Conservation (phyloP, 2,329 filamentous ascomycete species). For the Bipolaris gigantea region DNA sequence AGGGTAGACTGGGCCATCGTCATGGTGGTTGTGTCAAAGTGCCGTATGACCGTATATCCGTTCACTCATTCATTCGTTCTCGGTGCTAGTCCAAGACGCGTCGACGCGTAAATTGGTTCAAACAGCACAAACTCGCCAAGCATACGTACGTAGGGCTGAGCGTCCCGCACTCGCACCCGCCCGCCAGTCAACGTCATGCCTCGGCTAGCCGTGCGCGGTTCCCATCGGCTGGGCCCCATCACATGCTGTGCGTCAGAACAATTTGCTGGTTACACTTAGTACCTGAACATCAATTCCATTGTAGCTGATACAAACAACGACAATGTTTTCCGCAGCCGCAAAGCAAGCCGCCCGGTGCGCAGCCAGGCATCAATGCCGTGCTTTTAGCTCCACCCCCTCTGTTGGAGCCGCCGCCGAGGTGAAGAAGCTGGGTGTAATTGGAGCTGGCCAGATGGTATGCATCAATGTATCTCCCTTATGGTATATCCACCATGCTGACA, state of each 20-base stretch:
- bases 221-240: slow-evolving; percentile 27
- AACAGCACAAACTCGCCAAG: slow-evolving; percentile 33
- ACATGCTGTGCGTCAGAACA: slow-evolving; percentile 18
- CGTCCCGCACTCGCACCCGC: neutral
- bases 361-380: slow-evolving; percentile 42
- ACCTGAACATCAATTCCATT: neutral
- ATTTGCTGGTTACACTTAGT: neutral
- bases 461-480: neutral
- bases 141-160: slow-evolving; percentile 6
- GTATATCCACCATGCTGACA: slow-evolving; percentile 23
- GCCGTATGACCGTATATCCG: too few relatives aligned
- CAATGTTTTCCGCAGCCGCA: slow-evolving; percentile 41
- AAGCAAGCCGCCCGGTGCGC: slow-evolving; percentile 29
- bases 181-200: slow-evolving; percentile 23
- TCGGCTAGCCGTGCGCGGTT: slow-evolving; percentile 29
- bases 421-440: slow-evolving; percentile 86
- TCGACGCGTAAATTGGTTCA: slow-evolving; percentile 41
- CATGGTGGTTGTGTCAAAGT: slow-evolving; percentile 28
- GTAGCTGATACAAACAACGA: slow-evolving; percentile 23
- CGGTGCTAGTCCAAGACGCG: slow-evolving; percentile 29
- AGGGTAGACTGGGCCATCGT: slow-evolving; percentile 45
- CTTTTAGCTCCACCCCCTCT: slow-evolving; percentile 70
- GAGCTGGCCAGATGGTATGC: slow-evolving; percentile 92
- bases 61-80: neutral
- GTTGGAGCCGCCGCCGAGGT: slow-evolving; percentile 68